Evolutionary conservation across 192 early-diverging fungal species (phyloP).

Genomic region (Chytriomyces confervae): DNA sequence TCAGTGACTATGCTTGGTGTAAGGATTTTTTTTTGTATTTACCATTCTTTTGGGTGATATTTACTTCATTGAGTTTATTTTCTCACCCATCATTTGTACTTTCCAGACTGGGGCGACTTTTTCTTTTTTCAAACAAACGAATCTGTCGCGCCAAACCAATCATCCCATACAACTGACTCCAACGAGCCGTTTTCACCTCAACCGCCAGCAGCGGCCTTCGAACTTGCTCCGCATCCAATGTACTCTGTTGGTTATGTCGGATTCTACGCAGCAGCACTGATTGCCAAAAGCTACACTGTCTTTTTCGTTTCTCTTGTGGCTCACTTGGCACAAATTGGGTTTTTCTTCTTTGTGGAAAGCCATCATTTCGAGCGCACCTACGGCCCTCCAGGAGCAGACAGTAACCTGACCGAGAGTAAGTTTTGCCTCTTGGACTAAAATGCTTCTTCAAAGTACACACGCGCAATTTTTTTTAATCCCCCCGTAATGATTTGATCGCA

Average conservation of each 20-base stretch:
- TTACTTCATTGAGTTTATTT: slow-evolving; percentile 22
- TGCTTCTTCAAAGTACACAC: slow-evolving; percentile 85
- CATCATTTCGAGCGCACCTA: slow-evolving; percentile 83
- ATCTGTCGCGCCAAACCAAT: slow-evolving; percentile 35
- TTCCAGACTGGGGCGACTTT: slow-evolving; percentile 96
- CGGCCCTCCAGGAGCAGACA: slow-evolving; percentile 23
- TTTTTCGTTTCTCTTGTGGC: slow-evolving; percentile 87
- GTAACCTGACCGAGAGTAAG: slow-evolving; percentile 28
- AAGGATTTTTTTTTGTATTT: slow-evolving; percentile 47
- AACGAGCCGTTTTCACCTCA: slow-evolving; percentile 56
- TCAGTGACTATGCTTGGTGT: slow-evolving; percentile 99
- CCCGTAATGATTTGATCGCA: slow-evolving; percentile 20
- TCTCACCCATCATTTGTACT: slow-evolving; percentile 20
- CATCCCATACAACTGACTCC: neutral
- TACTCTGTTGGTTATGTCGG: slow-evolving; percentile 97
- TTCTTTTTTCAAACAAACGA: slow-evolving; percentile 76
- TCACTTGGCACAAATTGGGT: slow-evolving; percentile 87
- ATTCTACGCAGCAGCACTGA: slow-evolving; percentile 92
- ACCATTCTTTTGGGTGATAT: slow-evolving; percentile 10
- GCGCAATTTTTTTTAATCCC: slow-evolving; percentile 73
- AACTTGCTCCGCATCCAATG: slow-evolving; percentile 98
- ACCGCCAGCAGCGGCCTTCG: slow-evolving; percentile 88
- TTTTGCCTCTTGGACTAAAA: too few relatives aligned
- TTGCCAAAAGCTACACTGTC: slow-evolving; percentile 89
- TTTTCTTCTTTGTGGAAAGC: slow-evolving; percentile 90